Evolutionary conservation across 164 flowering plant genomes (phyloP), one percentile per base, ranked within the genome.

Genomic region (Kalanchoe fedtschenkoi): DNA sequence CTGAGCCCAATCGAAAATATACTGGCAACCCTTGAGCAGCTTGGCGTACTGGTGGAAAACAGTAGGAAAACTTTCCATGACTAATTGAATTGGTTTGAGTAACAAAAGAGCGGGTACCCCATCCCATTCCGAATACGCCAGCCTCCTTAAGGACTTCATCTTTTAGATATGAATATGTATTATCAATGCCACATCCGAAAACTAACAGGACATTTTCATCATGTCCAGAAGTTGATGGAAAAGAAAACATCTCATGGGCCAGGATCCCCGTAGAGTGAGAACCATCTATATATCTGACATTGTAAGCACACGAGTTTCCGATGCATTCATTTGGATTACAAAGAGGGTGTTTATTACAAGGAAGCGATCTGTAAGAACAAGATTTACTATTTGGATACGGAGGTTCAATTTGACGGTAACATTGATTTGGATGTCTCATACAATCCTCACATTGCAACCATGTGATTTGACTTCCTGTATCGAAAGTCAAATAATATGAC

Each of bases 391-490:
- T 58, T 2, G 61, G 39, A 58, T 17, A 33, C 8, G 16, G 26
- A 9, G 38, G 61, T 17, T 32, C 37, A 13, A 34, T 33, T 34
- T 58, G 61, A 0, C 38, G 24, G 33, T 2, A 58, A 58, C 61
- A 58, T 16, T 58, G 61, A 17, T 58, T 17, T 10, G 22, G 2
- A 33, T 1, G 1, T 17, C 6, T 58, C 26, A 30, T 6, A 7
- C 26, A 58, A 6, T 58, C 39, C 10, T 58, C 39, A 21, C 61
- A 58, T n/a, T 58, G 61, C 14, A 58, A 33, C 61, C 61, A 58
- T 34, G 39, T 32, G 17, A 58, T 3, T 19, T 3, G 0, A 32
- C 38, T n/a, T 2, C 61, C 39, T 34, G 39, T 58, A 17, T 32
- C 22, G 1, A 33, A n/a, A 6, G 3, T 22, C 16, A 21, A 58